These are phyloP conservation scores for Lippia alba DNA, from an alignment of 305 asterid species.

Conservation along the genomic window DNA sequence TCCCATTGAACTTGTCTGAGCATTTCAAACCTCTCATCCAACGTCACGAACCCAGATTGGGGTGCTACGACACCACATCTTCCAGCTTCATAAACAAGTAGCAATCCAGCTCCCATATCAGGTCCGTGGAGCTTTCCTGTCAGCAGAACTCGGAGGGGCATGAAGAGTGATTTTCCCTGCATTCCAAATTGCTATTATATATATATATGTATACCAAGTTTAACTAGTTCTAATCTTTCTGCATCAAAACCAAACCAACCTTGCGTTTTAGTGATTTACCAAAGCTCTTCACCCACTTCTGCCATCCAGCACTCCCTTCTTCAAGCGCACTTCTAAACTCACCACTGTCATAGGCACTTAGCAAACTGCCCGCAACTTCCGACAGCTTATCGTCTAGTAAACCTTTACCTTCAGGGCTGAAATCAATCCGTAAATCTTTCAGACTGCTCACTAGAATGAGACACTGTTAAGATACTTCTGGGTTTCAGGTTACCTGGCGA, in stretches of 20 bases:
- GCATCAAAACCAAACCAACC: conserved; percentile 49
- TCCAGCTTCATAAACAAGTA: conserved; percentile 77
- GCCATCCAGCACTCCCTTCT: conserved; percentile 86
- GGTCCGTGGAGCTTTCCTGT: conserved; percentile 97
- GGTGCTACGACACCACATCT: conserved; percentile 56
- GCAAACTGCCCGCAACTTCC: conserved; percentile 75
- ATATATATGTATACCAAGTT: not conserved
- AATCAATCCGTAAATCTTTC: conserved; percentile 26
- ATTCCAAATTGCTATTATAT: conserved; percentile 6
- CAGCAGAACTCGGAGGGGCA: conserved; percentile 89
- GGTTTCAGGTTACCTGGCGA: conserved; percentile 60
- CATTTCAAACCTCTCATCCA: conserved; percentile 71
- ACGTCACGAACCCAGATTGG: conserved; percentile 60
- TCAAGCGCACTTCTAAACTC: conserved; percentile 77
- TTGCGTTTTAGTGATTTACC: conserved; percentile 86
- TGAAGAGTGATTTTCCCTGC: conserved; percentile 94
- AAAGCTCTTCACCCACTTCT: conserved; percentile 88
- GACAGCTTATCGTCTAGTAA: conserved; percentile 74
- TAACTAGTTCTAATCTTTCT: not conserved
- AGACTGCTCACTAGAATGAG: no score
- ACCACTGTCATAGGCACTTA: conserved; percentile 81
- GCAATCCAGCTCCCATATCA: conserved; percentile 76
- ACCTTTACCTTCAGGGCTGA: conserved; percentile 76
- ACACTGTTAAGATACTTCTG: no score
- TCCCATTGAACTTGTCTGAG: conserved; percentile 76